Base-by-base conservation (phyloP, 1,284 basidiomycete genomes). In the Cutaneotrichosporon cavernicola region DNA sequence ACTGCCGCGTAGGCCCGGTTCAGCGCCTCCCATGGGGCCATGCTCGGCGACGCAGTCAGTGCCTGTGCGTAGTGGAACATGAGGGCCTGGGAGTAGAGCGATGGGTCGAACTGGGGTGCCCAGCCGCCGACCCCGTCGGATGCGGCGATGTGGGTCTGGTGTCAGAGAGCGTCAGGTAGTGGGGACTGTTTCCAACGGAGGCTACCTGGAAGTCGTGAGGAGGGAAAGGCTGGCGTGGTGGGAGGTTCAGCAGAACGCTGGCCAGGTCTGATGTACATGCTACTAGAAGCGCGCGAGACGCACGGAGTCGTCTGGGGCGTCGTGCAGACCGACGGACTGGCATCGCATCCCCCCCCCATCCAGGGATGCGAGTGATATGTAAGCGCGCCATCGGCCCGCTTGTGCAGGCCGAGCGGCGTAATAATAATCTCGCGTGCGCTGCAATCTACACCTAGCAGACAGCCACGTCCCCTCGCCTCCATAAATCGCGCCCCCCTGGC, bases 101-200 rank as follows among this genome's bases (percentile, higher is more conserved):
- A 80, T 1, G 84, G 84, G 69, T 85, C 84, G 62, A 82, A 76
- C 13, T 81, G 80, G 14, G 80, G 81, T 6, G 81, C 80, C 85
- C 85, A 86, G 26, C 84, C 84, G 31, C 84, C 85, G 2, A 86
- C 85, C 21, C 85, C 85, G 68, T 86, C 85, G 0, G 83, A 82
- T 0, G 83, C 76, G 5, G 81, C 82, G 18, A 85, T 60, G 60
- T 78, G 77, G 2, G 76, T 76, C 73, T 77, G 67, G 53, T 65
- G 64, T 65, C 36, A 65, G 60, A 51, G 5, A 16, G 16, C 2
- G 26, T 1, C 26, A 3, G 26, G 3, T 26, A 26, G 40, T 16
- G 40, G 40, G 14, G 40, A 13, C 5, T 43, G 40, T 16, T 13
- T 13, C 40, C 5, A 18, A 16, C 2, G 40, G 40, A 43, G 14